Conservation (phyloP, 2,329 filamentous ascomycete genomes). For the Nannizzia gypsea region DNA sequence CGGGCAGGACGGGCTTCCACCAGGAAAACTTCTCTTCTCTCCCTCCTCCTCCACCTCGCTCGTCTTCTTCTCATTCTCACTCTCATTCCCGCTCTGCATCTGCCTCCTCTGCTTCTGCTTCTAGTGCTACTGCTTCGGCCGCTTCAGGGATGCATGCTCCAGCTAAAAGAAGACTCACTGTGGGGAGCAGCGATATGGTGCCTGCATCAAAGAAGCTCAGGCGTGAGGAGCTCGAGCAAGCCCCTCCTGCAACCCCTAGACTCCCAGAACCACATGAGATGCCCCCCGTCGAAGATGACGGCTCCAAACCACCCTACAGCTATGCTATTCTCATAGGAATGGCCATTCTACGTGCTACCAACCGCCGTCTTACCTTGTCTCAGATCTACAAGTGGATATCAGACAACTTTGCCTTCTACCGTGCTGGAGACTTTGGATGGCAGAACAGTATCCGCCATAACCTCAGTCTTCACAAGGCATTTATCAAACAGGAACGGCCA, state of each 20-base stretch:
- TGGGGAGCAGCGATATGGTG: constrained; percentile 61
- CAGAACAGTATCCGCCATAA: constrained; percentile 99
- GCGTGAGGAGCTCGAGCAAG: constrained; percentile 38
- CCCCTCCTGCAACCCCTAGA: constrained; percentile 20
- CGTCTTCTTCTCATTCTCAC: constrained; percentile 19
- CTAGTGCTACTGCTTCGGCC: neutral
- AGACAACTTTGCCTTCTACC: constrained; percentile 85
- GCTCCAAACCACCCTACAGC: constrained; percentile 77
- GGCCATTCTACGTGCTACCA: constrained; percentile 80
- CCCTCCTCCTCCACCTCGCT: constrained; percentile 15
- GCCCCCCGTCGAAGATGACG: constrained; percentile 70
- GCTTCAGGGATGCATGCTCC: constrained; percentile 34
- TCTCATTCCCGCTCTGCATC: constrained; percentile 9
- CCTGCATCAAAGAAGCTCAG: constrained; percentile 55
- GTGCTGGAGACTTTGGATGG: constrained; percentile 75
- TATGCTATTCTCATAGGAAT: constrained; percentile 94
- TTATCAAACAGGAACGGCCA: constrained; percentile 86
- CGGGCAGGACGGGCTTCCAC: neutral
- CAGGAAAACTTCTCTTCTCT: constrained; percentile 31
- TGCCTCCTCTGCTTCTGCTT: neutral
- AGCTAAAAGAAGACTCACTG: constrained; percentile 50
- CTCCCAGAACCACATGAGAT: constrained; percentile 69
- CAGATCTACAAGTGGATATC: constrained; percentile 99
- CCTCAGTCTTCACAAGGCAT: constrained; percentile 90
- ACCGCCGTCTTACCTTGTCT: constrained; percentile 71